phyloP scores from a whole-genome alignment of 257 asterid species.

The Plectranthus barbatus region DNA sequence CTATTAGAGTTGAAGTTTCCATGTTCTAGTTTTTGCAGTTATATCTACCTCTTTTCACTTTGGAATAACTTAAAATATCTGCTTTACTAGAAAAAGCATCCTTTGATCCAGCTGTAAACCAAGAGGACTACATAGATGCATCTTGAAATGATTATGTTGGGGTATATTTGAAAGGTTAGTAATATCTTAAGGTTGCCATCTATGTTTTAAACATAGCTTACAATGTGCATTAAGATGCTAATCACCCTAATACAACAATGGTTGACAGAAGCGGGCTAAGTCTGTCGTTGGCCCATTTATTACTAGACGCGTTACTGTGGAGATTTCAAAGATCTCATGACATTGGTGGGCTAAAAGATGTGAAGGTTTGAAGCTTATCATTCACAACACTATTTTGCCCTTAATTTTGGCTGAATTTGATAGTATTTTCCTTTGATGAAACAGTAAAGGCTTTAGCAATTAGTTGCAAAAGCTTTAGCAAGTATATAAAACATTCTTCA shows the following conservation, averaged over 20 bases:
- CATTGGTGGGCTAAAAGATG: constrained; percentile 79
- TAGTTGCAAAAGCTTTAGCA: too few relatives aligned
- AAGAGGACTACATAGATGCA: constrained; percentile 57
- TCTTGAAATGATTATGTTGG: constrained; percentile 97
- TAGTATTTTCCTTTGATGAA: not conserved
- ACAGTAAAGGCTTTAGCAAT: too few relatives aligned
- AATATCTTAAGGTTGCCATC: constrained; percentile 77
- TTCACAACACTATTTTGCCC: constrained; percentile 7
- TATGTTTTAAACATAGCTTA: constrained; percentile 48
- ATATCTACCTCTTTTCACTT: not conserved
- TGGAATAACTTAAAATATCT: not conserved
- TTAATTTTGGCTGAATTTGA: constrained; percentile 9
- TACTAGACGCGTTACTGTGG: constrained; percentile 81
- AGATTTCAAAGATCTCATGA: constrained; percentile 88
- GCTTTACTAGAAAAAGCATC: constrained; percentile 65
- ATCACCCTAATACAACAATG: constrained; percentile 27
- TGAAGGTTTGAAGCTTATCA: constrained; percentile 54
- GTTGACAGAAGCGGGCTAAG: constrained; percentile 73
- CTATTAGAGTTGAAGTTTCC: not conserved
- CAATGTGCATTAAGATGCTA: constrained; percentile 19
- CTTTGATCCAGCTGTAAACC: constrained; percentile 51
- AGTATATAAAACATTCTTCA: too few relatives aligned
- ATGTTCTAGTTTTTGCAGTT: not conserved
- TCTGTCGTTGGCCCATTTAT: constrained; percentile 84
- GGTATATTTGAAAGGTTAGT: constrained; percentile 93